phyloP scores from a whole-genome alignment of 2,329 filamentous ascomycete species.

The Lomentospora prolificans region DNA sequence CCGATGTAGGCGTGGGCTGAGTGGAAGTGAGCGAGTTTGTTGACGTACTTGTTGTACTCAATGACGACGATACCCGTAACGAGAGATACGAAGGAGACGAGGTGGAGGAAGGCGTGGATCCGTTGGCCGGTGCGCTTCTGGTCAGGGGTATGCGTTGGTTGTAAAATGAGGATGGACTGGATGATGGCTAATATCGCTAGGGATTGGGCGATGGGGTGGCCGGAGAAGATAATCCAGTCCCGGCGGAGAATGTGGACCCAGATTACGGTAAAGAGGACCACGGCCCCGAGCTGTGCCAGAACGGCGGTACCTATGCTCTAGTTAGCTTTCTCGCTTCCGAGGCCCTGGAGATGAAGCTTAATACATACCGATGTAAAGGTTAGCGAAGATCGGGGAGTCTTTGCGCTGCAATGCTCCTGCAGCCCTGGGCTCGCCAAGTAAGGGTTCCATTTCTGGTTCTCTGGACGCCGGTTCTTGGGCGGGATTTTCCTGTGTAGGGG shows the following conservation, averaged over 20 bases:
- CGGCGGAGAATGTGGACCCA: slow-evolving; percentile 69
- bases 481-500: slow-evolving; percentile 49
- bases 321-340: not conserved
- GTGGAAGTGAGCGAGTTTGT: slow-evolving; percentile 62
- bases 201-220: slow-evolving; percentile 66
- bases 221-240: slow-evolving; percentile 70
- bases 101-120: slow-evolving; percentile 61
- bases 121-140: slow-evolving; percentile 58
- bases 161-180: slow-evolving; percentile 74
- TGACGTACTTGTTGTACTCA: slow-evolving; percentile 72
- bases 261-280: slow-evolving; percentile 65
- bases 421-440: slow-evolving; percentile 36
- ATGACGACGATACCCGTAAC: slow-evolving; percentile 60
- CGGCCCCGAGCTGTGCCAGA: slow-evolving; percentile 67
- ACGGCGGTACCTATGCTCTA: slow-evolving; percentile 59
- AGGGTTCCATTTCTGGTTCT: slow-evolving; percentile 28
- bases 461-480: slow-evolving; percentile 17
- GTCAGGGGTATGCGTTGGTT: slow-evolving; percentile 68
- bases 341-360: slow-evolving; percentile 5
- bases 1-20: slow-evolving; percentile 77
- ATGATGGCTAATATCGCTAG: slow-evolving; percentile 64
- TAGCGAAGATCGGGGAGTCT: slow-evolving; percentile 53
- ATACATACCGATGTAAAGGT: slow-evolving; percentile 64
- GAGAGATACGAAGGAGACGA: slow-evolving; percentile 51
- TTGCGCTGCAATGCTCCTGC: slow-evolving; percentile 66